These are phyloP conservation scores for Cryphonectria parasitica DNA, from an alignment of 2,329 filamentous ascomycete genomes.

Conservation along the genomic window DNA sequence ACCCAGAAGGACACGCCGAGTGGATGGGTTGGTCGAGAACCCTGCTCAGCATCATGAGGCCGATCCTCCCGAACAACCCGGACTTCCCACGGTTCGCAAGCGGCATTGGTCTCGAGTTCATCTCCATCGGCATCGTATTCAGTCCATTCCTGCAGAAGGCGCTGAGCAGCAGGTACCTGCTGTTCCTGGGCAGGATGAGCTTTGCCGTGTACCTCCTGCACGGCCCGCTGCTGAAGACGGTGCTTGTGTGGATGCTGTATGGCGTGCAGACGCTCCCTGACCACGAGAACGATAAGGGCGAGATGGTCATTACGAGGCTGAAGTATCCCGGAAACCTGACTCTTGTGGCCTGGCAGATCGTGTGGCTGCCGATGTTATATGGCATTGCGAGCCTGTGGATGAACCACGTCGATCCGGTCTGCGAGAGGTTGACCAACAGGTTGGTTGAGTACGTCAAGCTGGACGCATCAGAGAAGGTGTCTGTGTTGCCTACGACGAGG, in stretches of 20 bases:
- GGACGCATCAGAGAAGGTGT: conserved; percentile 32
- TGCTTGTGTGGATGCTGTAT: conserved; percentile 65
- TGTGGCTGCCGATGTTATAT: conserved; percentile 54
- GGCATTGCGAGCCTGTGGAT: conserved; percentile 55
- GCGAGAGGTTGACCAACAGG: conserved; percentile 47
- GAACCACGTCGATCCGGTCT: conserved; percentile 57
- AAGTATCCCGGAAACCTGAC: conserved; percentile 42
- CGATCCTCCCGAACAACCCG: conserved; percentile 50
- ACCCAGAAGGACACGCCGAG: conserved; percentile 59
- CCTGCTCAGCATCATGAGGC: conserved; percentile 46
- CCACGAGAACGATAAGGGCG: conserved; percentile 42
- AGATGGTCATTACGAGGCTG: conserved; percentile 39
- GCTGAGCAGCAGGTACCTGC: conserved; percentile 57
- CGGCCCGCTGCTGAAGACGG: conserved; percentile 61
- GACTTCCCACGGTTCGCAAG: conserved; percentile 50
- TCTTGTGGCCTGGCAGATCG: conserved; percentile 44
- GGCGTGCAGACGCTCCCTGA: conserved; percentile 45
- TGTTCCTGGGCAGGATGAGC: conserved; percentile 66
- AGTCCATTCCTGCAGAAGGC: conserved; percentile 54
- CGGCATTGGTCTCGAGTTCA: conserved; percentile 44
- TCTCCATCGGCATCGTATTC: conserved; percentile 57
- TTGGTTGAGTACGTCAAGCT: conserved; percentile 33
- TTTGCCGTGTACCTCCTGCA: conserved; percentile 69
- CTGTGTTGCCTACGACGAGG: conserved; percentile 15
- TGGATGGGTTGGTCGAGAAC: conserved; percentile 58